A percentile compares a stretch with the other conserved stretches of the same genome.
phyloP scores from a whole-genome alignment of 306 rosid species.

The Begonia peltatifolia region DNA sequence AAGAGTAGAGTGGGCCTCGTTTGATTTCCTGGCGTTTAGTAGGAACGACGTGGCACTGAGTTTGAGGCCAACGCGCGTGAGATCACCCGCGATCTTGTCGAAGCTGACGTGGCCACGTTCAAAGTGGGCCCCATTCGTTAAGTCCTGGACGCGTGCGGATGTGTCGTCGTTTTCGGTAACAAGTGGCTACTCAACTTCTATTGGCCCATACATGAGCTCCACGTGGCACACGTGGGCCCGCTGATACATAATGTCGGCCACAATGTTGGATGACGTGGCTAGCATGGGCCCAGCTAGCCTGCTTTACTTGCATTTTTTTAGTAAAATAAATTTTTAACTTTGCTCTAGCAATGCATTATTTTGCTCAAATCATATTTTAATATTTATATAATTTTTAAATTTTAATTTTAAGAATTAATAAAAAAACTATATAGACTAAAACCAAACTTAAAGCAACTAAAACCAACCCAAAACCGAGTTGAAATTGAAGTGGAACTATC shows the following conservation, averaged over 20 bases:
- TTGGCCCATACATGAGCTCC: not conserved
- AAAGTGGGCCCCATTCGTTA: slow-evolving; percentile 33
- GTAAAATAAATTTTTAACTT: too few relatives aligned
- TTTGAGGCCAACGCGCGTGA: slow-evolving; percentile 29
- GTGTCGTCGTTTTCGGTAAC: slow-evolving; percentile 26
- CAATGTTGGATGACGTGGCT: slow-evolving; percentile 18
- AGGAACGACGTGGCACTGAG: slow-evolving; percentile 19
- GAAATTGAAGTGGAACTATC: too few relatives aligned
- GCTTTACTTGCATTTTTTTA: too few relatives aligned
- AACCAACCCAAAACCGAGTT: too few relatives aligned
- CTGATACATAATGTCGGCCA: slow-evolving; percentile 1
- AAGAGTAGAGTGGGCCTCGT: slow-evolving; percentile 9
- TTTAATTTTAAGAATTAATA: too few relatives aligned
- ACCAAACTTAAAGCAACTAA: too few relatives aligned
- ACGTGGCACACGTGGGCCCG: slow-evolving; percentile 1
- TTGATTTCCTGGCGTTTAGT: not conserved
- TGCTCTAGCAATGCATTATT: too few relatives aligned
- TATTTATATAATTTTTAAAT: too few relatives aligned
- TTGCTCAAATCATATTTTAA: too few relatives aligned
- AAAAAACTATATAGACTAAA: too few relatives aligned
- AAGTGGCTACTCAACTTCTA: slow-evolving; percentile 17
- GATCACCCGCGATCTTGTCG: slow-evolving; percentile 41
- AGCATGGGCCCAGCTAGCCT: not conserved
- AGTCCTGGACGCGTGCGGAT: slow-evolving; percentile 23
- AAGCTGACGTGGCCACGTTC: slow-evolving; percentile 58